These are phyloP conservation scores for Grigorovia transvaalensis DNA, from an alignment of 805 yeast species.

Conservation along the genomic window DNA sequence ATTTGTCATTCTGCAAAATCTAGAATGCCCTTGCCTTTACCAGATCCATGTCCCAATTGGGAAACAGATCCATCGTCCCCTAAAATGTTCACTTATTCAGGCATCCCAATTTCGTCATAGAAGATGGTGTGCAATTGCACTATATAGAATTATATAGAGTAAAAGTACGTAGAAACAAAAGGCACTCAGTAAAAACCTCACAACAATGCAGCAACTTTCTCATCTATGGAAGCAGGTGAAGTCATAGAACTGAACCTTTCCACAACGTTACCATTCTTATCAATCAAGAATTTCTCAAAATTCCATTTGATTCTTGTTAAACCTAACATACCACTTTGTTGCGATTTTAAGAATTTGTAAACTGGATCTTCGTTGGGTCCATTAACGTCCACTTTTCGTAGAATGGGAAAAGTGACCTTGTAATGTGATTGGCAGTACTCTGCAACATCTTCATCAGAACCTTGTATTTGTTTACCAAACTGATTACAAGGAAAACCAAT, in stretches of 20 bases:
- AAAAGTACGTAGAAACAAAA: neutral
- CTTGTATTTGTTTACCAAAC: conserved; percentile 73
- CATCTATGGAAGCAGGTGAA: conserved; percentile 51
- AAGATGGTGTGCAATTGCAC: too few relatives aligned
- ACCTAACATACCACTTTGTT: conserved; percentile 51
- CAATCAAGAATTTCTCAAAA: conserved; percentile 60
- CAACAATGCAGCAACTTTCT: conserved; percentile 50
- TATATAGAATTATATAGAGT: too few relatives aligned
- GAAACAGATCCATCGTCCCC: too few relatives aligned
- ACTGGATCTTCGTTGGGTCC: conserved; percentile 76
- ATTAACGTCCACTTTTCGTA: conserved; percentile 82
- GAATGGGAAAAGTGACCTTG: conserved; percentile 87
- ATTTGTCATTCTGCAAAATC: neutral
- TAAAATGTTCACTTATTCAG: too few relatives aligned
- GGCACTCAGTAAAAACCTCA: neutral
- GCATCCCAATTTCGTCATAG: too few relatives aligned
- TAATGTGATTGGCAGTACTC: conserved; percentile 65
- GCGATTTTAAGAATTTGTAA: conserved; percentile 59
- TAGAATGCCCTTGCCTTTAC: neutral
- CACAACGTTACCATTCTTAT: conserved; percentile 44
- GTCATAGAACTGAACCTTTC: conserved; percentile 57
- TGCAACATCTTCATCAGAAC: conserved; percentile 55
- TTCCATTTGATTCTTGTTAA: conserved; percentile 69
- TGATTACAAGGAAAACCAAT: conserved; percentile 90
- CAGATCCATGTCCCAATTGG: too few relatives aligned